Conservation (phyloP, 2,329 filamentous ascomycete species). For the Colletotrichum sidae region DNA sequence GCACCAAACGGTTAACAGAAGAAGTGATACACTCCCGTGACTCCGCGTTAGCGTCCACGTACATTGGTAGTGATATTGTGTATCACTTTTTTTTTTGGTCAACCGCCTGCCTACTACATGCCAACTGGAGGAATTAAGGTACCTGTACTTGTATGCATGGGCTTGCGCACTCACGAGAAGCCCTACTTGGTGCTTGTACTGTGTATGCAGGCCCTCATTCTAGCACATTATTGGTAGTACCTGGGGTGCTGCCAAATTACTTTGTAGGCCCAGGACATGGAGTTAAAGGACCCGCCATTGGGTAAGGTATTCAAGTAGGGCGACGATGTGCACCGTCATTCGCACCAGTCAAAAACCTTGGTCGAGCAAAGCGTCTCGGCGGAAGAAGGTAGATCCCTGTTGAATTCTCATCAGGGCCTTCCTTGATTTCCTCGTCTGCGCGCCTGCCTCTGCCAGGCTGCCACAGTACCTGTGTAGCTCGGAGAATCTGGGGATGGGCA, state of each 20-base stretch:
- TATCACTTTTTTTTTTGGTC: too few relatives aligned
- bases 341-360: neutral
- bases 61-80: too few relatives aligned
- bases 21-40: too few relatives aligned
- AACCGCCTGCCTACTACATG: too few relatives aligned
- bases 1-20: too few relatives aligned
- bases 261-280: neutral
- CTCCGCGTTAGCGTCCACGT: too few relatives aligned
- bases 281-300: conserved; percentile 15
- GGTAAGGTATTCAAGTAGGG: neutral
- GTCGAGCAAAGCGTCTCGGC: neutral
- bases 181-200: too few relatives aligned
- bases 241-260: conserved; percentile 8
- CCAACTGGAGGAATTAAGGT: too few relatives aligned
- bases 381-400: conserved; percentile 25
- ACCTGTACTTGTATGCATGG: too few relatives aligned
- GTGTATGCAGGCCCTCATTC: too few relatives aligned
- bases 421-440: conserved; percentile 14
- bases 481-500: neutral
- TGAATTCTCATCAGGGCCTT: conserved; percentile 2
- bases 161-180: too few relatives aligned
- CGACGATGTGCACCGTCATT: neutral
- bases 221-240: neutral
- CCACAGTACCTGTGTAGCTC: too few relatives aligned
- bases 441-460: neutral